Base-by-base conservation (phyloP, 768 basidiomycete species). In the Asterophora lycoperdoides region DNA sequence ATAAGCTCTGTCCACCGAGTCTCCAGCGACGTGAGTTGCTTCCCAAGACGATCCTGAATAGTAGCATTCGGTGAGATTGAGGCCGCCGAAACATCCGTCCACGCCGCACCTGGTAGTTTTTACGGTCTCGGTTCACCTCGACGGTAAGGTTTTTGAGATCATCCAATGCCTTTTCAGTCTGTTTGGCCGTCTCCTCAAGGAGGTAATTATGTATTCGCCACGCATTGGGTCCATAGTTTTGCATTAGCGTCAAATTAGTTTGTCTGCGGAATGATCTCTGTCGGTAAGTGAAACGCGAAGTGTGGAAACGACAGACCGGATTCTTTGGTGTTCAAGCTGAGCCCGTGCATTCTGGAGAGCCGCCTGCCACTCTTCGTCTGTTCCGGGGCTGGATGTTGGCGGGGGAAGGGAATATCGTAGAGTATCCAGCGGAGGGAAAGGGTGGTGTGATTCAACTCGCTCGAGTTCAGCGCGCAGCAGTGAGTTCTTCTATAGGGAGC, bases 171-270 rank as follows among this genome's bases (percentile, higher is more conserved):
- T 73, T 75, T 64, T 93, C 91, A 7, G 80, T 70, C 50, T 81
- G 78, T 58, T 84, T 84, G 7, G 84, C 81, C 29, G 85, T 81
- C 19, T 81, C 76, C 64, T 95, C 92, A 18, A 93, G 69, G 28
- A 89, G 74, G 60, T 92, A 93, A 66, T 97, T 98, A 62, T 90
- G 84, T 66, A 93, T 83, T 53, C 88, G 80, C 88, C 90, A 95
- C 10, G 89, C 86, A 71, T 98, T 97, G 14, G 85, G 70, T 3
- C 89, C 95, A 60, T 95, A 93, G 29, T 81, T 84, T 62, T 93
- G 84, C 29, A 94, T 68, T 26, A 98, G 71, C 3, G 84, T 78
- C 44, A 91, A 68, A 70, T 96, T 97, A 17, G 83, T 85, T 56
- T 88, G 83, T 54, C 94, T 95, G 30, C 55, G 20, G 47, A 11